A percentile compares a stretch with the other conserved stretches of the same genome.
Conservation (phyloP, 805 yeast species). For the Jamesozyma spencerorum region DNA sequence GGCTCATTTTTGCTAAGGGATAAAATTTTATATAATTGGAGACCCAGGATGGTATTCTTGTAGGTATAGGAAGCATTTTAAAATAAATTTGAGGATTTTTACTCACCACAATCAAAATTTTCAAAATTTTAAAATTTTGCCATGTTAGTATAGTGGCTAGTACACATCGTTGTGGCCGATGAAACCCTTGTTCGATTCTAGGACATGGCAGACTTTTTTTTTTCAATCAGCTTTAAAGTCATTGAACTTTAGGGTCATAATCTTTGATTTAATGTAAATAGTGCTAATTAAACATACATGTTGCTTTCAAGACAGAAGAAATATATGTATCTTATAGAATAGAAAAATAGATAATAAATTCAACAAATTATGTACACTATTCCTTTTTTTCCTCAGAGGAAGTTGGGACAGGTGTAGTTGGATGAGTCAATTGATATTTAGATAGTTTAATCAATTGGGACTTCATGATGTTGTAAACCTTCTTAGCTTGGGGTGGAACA, state of each 20-base stretch:
- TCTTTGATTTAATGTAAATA: too few relatives aligned
- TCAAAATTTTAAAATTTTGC: conserved; percentile 10
- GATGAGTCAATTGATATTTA: conserved; percentile 8
- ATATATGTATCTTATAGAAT: too few relatives aligned
- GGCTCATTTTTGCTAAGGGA: too few relatives aligned
- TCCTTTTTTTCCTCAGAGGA: conserved; percentile 3
- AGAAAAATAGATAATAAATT: too few relatives aligned
- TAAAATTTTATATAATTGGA: too few relatives aligned
- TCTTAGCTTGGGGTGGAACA: conserved; percentile 44
- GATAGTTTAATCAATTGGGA: conserved; percentile 9
- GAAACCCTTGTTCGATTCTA: conserved; percentile 36
- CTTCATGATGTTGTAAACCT: conserved; percentile 8
- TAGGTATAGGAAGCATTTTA: background rate
- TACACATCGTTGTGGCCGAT: conserved; percentile 36
- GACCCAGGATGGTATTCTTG: too few relatives aligned
- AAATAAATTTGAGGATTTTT: background rate
- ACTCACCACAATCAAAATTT: background rate
- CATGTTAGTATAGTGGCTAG: conserved; percentile 37
- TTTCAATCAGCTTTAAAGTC: background rate
- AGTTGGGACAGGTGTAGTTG: background rate
- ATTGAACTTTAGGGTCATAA: too few relatives aligned
- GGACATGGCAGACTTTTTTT: conserved; percentile 32
- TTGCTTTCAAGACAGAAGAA: too few relatives aligned
- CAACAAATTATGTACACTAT: too few relatives aligned
- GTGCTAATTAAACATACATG: too few relatives aligned